Conservation (phyloP, 176 grass and related monocot species). For the Aegilops bicornis region DNA sequence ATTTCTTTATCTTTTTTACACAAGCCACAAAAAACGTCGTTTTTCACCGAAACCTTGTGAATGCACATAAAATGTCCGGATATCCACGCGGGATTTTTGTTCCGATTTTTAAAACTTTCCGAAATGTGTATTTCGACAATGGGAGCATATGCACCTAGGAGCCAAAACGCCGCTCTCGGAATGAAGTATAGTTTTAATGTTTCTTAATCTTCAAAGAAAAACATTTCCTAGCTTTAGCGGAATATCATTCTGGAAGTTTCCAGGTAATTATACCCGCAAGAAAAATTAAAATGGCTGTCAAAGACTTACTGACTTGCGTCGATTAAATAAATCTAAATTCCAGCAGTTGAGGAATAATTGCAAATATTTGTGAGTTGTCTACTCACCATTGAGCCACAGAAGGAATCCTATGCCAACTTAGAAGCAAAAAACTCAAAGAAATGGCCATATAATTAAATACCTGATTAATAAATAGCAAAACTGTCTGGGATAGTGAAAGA, state of each 20-base stretch:
- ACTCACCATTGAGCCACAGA: neutral
- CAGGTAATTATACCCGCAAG: neutral
- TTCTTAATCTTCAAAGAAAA: constrained; percentile 8
- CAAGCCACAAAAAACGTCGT: too few species aligned
- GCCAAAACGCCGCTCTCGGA: too few species aligned
- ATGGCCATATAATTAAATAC: constrained; percentile 30
- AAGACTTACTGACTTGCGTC: neutral
- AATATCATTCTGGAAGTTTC: neutral
- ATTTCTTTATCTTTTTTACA: too few species aligned
- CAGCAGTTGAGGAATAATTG: too few species aligned
- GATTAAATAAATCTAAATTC: too few species aligned
- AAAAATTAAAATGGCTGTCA: neutral
- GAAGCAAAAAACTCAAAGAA: neutral
- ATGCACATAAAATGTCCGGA: too few species aligned
- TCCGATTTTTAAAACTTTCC: too few species aligned
- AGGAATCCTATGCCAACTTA: neutral
- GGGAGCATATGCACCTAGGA: too few species aligned
- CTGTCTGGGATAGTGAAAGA: constrained; percentile 78
- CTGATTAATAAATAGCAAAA: constrained; percentile 96
- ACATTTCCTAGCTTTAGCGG: neutral
- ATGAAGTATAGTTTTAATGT: neutral
- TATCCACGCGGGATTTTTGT: too few species aligned
- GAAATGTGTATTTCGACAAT: too few species aligned
- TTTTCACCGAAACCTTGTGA: too few species aligned
- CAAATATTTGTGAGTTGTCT: neutral